Percentiles rank a stretch among this genome's conserved stretches.
phyloP scores from a whole-genome alignment of 2,329 filamentous ascomycete genomes.

The Microthyrium microscopicum region DNA sequence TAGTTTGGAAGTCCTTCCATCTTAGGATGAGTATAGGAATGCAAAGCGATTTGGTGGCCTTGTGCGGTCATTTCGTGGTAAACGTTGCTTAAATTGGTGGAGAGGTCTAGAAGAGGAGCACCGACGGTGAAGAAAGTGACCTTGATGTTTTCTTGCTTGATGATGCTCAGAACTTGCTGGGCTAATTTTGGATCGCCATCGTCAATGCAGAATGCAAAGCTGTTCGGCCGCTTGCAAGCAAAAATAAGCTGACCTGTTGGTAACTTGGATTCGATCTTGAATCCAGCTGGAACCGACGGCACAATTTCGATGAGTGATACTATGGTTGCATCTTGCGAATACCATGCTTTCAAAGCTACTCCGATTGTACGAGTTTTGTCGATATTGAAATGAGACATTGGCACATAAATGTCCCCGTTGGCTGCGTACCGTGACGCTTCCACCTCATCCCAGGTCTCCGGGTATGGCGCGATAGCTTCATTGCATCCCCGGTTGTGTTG shows the following conservation, averaged over 20 bases:
- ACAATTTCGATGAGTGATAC: constrained; percentile 47
- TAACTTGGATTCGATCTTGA: constrained; percentile 41
- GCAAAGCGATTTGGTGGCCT: constrained; percentile 53
- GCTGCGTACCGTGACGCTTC: constrained; percentile 45
- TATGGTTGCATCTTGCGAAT: constrained; percentile 31
- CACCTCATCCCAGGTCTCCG: constrained; percentile 51
- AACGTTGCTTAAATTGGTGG: constrained; percentile 44
- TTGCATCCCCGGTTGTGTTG: constrained; percentile 49
- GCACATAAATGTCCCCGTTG: constrained; percentile 44
- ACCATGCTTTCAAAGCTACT: constrained; percentile 49
- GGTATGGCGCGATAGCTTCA: constrained; percentile 38
- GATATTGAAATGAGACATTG: constrained; percentile 49
- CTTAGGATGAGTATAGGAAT: constrained; percentile 54
- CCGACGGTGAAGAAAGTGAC: constrained; percentile 60
- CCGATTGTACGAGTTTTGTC: constrained; percentile 39
- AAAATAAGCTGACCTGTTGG: constrained; percentile 45
- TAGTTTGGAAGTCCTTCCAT: constrained; percentile 40
- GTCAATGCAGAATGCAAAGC: constrained; percentile 57
- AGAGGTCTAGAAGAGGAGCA: constrained; percentile 38
- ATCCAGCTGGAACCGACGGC: constrained; percentile 31
- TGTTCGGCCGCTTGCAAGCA: constrained; percentile 49
- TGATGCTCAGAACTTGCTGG: constrained; percentile 42
- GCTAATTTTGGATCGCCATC: constrained; percentile 46
- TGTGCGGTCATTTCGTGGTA: constrained; percentile 45
- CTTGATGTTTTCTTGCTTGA: constrained; percentile 43